Conservation (phyloP, 108 stramenopile genomes). For the Skeletonema tropicum region DNA sequence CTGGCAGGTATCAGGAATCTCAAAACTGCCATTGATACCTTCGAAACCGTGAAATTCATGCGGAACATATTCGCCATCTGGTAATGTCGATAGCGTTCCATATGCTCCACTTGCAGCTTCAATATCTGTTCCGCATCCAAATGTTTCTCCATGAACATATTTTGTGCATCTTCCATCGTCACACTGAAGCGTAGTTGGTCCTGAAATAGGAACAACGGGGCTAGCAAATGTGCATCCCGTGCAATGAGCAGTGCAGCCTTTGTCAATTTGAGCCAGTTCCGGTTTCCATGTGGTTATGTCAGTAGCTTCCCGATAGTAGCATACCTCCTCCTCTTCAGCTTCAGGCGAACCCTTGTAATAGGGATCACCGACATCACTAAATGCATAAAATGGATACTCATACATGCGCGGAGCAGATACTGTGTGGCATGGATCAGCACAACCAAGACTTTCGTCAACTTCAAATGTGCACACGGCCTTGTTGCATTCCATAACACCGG, state of each 20-base stretch:
- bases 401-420: neutral
- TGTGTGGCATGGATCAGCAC: constrained; percentile 9
- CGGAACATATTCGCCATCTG: neutral
- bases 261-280: neutral
- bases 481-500: constrained; percentile 1
- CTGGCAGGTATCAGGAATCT: neutral
- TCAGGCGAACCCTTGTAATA: neutral
- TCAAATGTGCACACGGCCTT: neutral
- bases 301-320: neutral
- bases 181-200: neutral
- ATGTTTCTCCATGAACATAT: neutral
- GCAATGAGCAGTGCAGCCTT: constrained; percentile 7
- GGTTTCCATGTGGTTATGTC: neutral
- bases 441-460: neutral
- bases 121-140: neutral
- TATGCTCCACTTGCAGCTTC: neutral
- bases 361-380: neutral
- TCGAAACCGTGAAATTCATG: constrained; percentile 2
- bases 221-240: constrained; percentile 6
- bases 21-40: neutral
- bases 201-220: neutral
- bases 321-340: neutral
- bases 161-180: constrained; percentile 6
- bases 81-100: neutral
- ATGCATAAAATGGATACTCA: neutral